Evolutionary conservation across 345 rosid species (phyloP).

Genomic region (Eucalyptus leucophloia): DNA sequence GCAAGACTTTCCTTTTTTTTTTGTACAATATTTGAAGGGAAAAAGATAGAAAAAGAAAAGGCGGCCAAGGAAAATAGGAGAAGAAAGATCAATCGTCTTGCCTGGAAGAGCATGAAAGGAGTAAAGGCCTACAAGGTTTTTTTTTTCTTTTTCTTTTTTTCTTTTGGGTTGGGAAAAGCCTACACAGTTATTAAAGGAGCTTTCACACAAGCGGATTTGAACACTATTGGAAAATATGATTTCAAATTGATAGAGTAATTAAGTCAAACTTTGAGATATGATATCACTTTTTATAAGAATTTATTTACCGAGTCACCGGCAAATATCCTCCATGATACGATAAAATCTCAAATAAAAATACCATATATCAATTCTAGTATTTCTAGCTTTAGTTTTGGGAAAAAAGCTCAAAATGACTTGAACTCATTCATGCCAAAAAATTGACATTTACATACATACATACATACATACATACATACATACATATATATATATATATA

Average conservation of each 20-base stretch:
- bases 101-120: not conserved
- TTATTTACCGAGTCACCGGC: rapidly evolving
- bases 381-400: too few relatives aligned
- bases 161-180: not conserved
- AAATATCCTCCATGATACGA: rapidly evolving
- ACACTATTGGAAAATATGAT: too few relatives aligned
- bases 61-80: not conserved
- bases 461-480: too few relatives aligned
- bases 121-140: not conserved
- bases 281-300: too few relatives aligned
- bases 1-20: not conserved
- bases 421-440: too few relatives aligned
- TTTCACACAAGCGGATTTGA: not conserved
- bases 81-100: not conserved
- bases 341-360: too few relatives aligned
- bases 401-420: too few relatives aligned
- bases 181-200: not conserved
- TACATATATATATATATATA: too few relatives aligned
- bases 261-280: rapidly evolving
- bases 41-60: not conserved
- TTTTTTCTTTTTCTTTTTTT: too few relatives aligned
- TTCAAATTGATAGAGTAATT: too few relatives aligned
- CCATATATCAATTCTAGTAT: too few relatives aligned
- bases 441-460: too few relatives aligned
- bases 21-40: not conserved